Conservation (phyloP, 371 early-diverging fungal genomes). For the Saksenaea vasiformis region DNA sequence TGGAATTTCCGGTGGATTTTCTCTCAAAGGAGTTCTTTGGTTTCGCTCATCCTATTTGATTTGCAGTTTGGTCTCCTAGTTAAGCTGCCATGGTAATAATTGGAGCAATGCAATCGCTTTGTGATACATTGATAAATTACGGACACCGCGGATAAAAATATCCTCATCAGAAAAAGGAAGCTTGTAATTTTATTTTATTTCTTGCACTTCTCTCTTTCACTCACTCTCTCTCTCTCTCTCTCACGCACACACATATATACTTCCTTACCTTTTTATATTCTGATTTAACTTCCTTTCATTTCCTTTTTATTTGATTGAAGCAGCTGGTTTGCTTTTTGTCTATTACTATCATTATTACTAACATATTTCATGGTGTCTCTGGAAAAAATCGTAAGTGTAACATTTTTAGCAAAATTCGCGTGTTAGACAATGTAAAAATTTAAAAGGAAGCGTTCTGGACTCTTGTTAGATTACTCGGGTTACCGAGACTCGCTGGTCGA, state of each 20-base stretch:
- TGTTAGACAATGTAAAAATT: neutral
- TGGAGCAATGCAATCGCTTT: neutral
- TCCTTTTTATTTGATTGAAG: conserved; percentile 13
- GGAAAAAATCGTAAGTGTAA: conserved; percentile 31
- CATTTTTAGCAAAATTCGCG: neutral
- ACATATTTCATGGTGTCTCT: conserved; percentile 27
- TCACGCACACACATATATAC: conserved; percentile 7
- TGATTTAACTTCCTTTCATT: conserved; percentile 8
- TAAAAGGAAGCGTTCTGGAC: neutral
- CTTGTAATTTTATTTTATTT: neutral
- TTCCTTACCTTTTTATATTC: conserved; percentile 13
- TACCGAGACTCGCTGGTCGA: conserved; percentile 45
- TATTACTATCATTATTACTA: conserved; percentile 5
- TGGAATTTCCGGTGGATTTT: too few species aligned
- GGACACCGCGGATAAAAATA: neutral
- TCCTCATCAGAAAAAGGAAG: conserved; percentile 1
- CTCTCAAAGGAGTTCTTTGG: too few species aligned
- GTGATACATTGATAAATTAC: neutral
- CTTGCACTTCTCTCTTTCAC: neutral
- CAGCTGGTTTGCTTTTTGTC: conserved; percentile 36
- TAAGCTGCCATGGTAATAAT: neutral
- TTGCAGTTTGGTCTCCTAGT: neutral
- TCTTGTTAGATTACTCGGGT: conserved; percentile 31
- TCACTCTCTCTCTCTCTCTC: conserved; percentile 7
- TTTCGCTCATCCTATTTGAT: neutral